Conservation (phyloP, 352 stramenopile genomes). For the Globisporangium cederbergense region DNA sequence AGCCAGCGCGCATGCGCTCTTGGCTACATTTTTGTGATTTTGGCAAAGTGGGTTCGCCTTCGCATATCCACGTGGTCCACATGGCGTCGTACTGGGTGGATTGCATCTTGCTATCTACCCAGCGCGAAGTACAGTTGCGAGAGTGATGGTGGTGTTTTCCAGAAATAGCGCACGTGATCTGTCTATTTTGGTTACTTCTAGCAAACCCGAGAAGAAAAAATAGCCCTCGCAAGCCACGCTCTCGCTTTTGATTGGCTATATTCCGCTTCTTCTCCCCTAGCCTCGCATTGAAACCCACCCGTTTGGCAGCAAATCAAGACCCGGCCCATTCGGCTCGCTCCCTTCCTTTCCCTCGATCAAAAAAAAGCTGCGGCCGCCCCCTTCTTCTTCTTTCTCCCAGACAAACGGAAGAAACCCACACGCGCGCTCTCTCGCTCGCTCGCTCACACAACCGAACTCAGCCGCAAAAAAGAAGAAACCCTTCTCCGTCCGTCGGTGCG, state of each 20-base stretch:
- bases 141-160: slow-evolving; percentile 7
- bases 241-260: slow-evolving; percentile 4
- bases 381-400: slow-evolving; percentile 16
- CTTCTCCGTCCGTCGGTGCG: neutral
- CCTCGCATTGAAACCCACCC: neutral
- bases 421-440: neutral
- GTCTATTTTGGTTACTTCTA: neutral
- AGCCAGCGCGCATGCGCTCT: neutral
- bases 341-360: slow-evolving; percentile 6
- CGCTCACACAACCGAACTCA: slow-evolving; percentile 17
- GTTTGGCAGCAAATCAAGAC: neutral
- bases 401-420: slow-evolving; percentile 8
- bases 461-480: slow-evolving; percentile 14
- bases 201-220: neutral
- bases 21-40: slow-evolving; percentile 8
- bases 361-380: slow-evolving; percentile 13
- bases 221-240: slow-evolving; percentile 10
- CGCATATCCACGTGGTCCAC: slow-evolving; percentile 10
- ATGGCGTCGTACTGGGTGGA: neutral
- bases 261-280: slow-evolving; percentile 3
- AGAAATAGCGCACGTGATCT: neutral
- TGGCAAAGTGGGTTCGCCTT: slow-evolving; percentile 9
- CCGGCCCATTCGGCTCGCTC: neutral
- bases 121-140: neutral
- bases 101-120: neutral